phyloP scores from a whole-genome alignment of 1,139 yeast genomes.

The Torulaspora globosa region DNA sequence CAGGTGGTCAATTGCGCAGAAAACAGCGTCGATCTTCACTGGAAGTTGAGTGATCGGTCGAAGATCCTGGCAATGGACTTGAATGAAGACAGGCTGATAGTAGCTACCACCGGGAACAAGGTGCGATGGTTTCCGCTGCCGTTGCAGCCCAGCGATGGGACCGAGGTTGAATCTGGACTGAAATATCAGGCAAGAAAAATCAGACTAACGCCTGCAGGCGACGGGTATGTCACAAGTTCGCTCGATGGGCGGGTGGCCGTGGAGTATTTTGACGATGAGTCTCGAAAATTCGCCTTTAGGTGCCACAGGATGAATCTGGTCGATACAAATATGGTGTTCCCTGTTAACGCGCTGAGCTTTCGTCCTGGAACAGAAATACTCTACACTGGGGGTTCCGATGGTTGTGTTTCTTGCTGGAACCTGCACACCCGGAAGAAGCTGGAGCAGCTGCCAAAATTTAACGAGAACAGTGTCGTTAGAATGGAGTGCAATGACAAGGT shows the following conservation, averaged over 20 bases:
- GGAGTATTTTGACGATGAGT: constrained; percentile 58
- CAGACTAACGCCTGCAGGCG: constrained; percentile 52
- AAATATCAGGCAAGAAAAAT: constrained; percentile 66
- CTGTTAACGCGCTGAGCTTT: constrained; percentile 67
- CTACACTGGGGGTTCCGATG: constrained; percentile 79
- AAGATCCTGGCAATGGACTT: constrained; percentile 68
- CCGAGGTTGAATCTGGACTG: constrained; percentile 65
- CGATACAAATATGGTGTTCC: constrained; percentile 62
- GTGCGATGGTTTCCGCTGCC: constrained; percentile 56
- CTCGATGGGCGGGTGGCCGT: constrained; percentile 85
- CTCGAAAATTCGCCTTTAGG: constrained; percentile 73
- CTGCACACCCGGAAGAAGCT: constrained; percentile 53
- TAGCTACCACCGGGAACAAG: constrained; percentile 49
- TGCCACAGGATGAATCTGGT: constrained; percentile 57
- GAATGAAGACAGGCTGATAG: constrained; percentile 45
- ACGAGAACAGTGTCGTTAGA: constrained; percentile 46
- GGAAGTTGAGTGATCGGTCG: constrained; percentile 13
- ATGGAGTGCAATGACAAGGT: constrained; percentile 41
- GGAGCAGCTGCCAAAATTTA: constrained; percentile 52
- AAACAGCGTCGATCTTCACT: constrained; percentile 11
- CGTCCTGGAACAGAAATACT: constrained; percentile 47
- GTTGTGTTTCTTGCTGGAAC: constrained; percentile 70
- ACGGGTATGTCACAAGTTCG: constrained; percentile 75
- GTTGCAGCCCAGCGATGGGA: constrained; percentile 48
- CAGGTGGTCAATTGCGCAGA: constrained; percentile 23